Evolutionary conservation across 176 grass and related monocot species (phyloP).

Genomic region (Phyllostachys edulis): DNA sequence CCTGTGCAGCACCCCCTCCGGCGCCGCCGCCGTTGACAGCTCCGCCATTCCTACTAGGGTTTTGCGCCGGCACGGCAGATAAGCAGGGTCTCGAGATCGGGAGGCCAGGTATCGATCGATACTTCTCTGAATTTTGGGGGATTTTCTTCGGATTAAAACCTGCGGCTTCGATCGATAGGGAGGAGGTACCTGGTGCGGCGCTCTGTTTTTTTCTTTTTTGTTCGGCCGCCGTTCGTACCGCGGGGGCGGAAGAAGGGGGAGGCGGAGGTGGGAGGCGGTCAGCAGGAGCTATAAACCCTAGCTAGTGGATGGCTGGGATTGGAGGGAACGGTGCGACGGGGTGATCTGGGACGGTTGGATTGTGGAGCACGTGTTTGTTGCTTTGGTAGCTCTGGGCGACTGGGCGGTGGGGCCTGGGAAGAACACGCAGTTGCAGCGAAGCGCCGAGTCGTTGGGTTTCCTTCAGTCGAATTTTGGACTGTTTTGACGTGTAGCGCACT

Average conservation of each 20-base stretch:
- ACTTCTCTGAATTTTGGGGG: neutral
- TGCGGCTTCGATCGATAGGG: slow-evolving; percentile 31
- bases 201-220: neutral
- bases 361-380: neutral
- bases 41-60: slow-evolving; percentile 45
- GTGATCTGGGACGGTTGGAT: slow-evolving; percentile 24
- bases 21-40: slow-evolving; percentile 17
- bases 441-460: too few species aligned
- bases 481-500: too few species aligned
- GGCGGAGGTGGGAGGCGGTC: neutral
- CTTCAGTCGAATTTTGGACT: too few species aligned
- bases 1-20: slow-evolving; percentile 66
- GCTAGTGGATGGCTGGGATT: slow-evolving; percentile 14
- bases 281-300: slow-evolving; percentile 40
- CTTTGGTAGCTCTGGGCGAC: neutral
- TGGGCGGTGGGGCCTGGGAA: neutral
- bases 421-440: neutral
- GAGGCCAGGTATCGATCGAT: neutral
- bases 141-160: slow-evolving; percentile 2
- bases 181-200: slow-evolving; percentile 14
- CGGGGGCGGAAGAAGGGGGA: slow-evolving; percentile 27
- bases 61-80: neutral
- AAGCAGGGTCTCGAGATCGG: neutral
- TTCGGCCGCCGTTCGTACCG: slow-evolving; percentile 44
- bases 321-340: neutral